Percentiles rank a stretch among this genome's conserved stretches.
phyloP scores from a whole-genome alignment of 257 asterid species.

The Hygrophila difformis region DNA sequence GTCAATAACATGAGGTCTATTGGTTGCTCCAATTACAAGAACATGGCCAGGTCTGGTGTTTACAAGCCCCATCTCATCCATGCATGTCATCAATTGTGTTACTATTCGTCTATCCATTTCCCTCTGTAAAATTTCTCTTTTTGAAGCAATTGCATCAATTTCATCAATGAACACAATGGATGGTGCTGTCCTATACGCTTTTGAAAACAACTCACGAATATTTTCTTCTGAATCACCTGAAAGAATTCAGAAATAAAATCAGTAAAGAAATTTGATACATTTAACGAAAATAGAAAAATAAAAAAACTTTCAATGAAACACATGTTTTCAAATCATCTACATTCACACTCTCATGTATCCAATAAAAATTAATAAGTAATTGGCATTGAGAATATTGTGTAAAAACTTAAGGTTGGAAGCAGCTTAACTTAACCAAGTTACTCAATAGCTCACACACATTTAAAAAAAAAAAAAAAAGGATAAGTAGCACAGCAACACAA shows the following conservation, averaged over 20 bases:
- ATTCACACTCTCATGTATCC: no score
- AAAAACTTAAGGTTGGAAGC: no score
- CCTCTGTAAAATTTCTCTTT: conserved; percentile 72
- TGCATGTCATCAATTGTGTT: conserved; percentile 78
- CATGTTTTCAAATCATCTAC: not conserved
- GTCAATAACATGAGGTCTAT: conserved; percentile 81
- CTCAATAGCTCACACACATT: no score
- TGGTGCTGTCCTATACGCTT: conserved; percentile 80
- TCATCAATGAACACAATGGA: conserved; percentile 92
- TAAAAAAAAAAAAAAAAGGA: no score
- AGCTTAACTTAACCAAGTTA: no score
- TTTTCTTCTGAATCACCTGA: conserved; percentile 91
- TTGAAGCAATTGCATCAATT: conserved; percentile 88
- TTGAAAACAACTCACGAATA: conserved; percentile 62
- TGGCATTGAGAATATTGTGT: no score
- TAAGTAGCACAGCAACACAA: no score
- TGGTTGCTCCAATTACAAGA: conserved; percentile 87
- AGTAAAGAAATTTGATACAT: not conserved
- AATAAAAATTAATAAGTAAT: no score
- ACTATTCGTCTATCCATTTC: conserved; percentile 87
- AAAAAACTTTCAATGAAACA: not conserved
- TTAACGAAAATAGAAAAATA: not conserved
- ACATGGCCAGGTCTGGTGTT: conserved; percentile 37
- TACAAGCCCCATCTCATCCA: conserved; percentile 86
- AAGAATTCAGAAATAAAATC: not conserved